These are phyloP conservation scores for Cladosporium cucumerinum DNA, from an alignment of 2,329 filamentous ascomycete species.

Conservation along the genomic window DNA sequence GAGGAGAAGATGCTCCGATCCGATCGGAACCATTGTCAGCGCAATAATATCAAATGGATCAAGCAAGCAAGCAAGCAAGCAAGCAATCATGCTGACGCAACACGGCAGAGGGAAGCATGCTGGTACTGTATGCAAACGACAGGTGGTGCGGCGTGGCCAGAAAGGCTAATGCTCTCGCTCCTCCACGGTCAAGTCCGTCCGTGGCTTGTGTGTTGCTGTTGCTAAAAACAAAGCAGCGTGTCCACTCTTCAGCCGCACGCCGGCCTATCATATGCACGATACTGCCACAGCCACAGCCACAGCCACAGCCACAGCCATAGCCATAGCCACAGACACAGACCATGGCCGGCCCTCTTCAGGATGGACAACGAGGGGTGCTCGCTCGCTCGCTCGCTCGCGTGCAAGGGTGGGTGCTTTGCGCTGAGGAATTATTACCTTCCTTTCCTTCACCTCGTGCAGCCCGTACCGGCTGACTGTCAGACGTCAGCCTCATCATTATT, in stretches of 20 bases:
- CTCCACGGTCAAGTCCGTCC: conserved; percentile 7
- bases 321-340: no score
- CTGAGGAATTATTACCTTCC: not conserved
- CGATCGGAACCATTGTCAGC: not conserved
- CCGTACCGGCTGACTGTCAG: conserved; percentile 3
- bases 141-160: not conserved
- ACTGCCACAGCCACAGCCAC: no score
- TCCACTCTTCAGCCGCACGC: not conserved
- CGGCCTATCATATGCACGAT: not conserved
- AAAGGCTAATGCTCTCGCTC: not conserved
- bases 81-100: not conserved
- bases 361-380: not conserved
- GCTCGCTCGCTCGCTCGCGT: no score
- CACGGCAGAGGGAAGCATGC: not conserved
- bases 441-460: not conserved
- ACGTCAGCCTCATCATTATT: conserved; percentile 5
- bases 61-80: no score
- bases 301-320: no score
- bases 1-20: not conserved
- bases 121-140: not conserved
- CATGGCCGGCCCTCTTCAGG: no score
- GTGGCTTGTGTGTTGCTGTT: not conserved
- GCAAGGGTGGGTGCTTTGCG: not conserved
- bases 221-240: conserved; percentile 1
- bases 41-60: not conserved